Base-by-base conservation (phyloP, 2,329 filamentous ascomycete genomes). In the Orbilia quercus region DNA sequence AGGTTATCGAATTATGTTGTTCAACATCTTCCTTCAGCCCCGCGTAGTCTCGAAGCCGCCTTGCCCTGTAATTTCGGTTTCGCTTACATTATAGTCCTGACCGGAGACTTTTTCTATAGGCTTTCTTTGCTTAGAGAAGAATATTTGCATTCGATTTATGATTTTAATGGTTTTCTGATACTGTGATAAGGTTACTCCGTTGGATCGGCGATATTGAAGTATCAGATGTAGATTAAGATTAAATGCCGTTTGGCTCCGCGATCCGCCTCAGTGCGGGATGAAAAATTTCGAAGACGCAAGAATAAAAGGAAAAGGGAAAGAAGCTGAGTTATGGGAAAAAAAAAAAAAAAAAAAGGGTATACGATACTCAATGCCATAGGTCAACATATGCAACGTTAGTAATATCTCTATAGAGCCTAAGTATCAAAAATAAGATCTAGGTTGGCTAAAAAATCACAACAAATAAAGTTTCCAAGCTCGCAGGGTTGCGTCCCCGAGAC, bases 51-150 rank as follows among this genome's bases (percentile, higher is more conserved):
- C 6, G n/a, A 18, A 45, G 42, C 42, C 42, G 7, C 42, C 16
- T 16, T 45, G 20, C 42, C 42, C 20, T 16, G 42, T 45, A 45
- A 45, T 45, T 45, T 45, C 42, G 42, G 3, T 45, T 45, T 45
- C 42, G 42, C n/a, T 20, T 22, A 7, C 20, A 16, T 14, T 3
- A 3, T 40, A 40, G 3, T 31, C 9, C 4, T 31, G 28, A 40
- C 5, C 14, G 36, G 36, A 40, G 12, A 42, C 16, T 18, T 18
- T n/a, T n/a, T n/a, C n/a, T n/a, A n/a, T n/a, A n/a, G n/a, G n/a
- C n/a, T n/a, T n/a, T n/a, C n/a, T n/a, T n/a, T n/a, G n/a, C n/a
- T n/a, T n/a, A n/a, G n/a, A n/a, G n/a, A n/a, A n/a, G n/a, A n/a
- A n/a, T n/a, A n/a, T n/a, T n/a, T n/a, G n/a, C n/a, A n/a, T n/a